Evolutionary conservation across 1,139 yeast species (phyloP), one percentile per base, ranked within the genome.

Genomic region (Spathaspora sp.): DNA sequence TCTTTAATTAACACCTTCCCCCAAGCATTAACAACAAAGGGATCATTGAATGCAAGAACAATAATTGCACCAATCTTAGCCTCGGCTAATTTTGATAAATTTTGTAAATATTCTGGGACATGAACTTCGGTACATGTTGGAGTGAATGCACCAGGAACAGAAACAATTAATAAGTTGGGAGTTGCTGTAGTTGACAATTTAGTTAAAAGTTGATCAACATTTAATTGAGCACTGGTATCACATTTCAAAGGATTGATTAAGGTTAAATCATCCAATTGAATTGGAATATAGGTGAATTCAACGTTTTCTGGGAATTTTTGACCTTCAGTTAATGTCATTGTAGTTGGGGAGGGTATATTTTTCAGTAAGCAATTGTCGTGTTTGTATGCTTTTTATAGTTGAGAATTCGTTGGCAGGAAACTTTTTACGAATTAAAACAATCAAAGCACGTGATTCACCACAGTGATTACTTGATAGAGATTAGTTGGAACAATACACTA

Each of bases 141-240:
- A 23, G 96, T 88, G 74, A 89, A 89, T 8, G 97, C 96, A 45
- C 95, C 96, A 47, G 96, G 96, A 26, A 88, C 95, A 45, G 91
- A 76, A 29, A 90, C 89, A 58, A 89, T 73, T 41, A 87, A 81
- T 38, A 87, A 73, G 53, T 78, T 80, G 10, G 63, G 57, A 10
- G 45, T 34, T 4, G 38, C 46, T 63, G 76, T 72, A 51, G 70
- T 37, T 17, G 51, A 45, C 43, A 57, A 49, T 23, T 56, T 48
- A 2, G 36, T 24, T 11, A 60, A 26, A 10, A 63, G 49, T 20
- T 59, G 52, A 46, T 63, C 66, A 9, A 65, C 41, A 7, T 56
- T 50, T 11, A 65, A 51, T 26, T 49, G 45, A 23, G 58, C 54
- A 26, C 68, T 65, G 42, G 72, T 65, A 41, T 82, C 79, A 57